A percentile compares a stretch with the other conserved stretches of the same genome.
These are phyloP conservation scores for Coprinopsis marcescibilis DNA, from an alignment of 768 basidiomycete species.

Conservation along the genomic window DNA sequence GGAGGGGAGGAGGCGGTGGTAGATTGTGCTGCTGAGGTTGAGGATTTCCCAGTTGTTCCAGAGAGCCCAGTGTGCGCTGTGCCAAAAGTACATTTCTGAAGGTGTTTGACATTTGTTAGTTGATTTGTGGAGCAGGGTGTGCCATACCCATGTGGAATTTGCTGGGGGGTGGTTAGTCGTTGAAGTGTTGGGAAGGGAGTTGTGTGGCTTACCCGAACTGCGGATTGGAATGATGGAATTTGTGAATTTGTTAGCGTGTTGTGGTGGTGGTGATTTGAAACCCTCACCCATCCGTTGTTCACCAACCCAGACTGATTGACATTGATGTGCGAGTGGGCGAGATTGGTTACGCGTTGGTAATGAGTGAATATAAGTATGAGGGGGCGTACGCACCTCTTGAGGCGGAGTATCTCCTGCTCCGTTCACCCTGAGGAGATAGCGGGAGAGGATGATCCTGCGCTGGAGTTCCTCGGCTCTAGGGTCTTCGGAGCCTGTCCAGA, in stretches of 20 bases:
- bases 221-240: too few species aligned
- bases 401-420: slow-evolving; percentile 51
- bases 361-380: too few species aligned
- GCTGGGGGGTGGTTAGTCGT: slow-evolving; percentile 23
- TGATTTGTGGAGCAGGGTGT: not conserved
- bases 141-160: slow-evolving; percentile 53
- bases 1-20: slow-evolving; percentile 40
- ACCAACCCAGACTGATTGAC: slow-evolving; percentile 44
- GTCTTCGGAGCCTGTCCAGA: slow-evolving; percentile 44
- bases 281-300: slow-evolving; percentile 50
- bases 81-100: slow-evolving; percentile 54
- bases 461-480: slow-evolving; percentile 49
- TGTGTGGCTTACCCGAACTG: slow-evolving; percentile 32
- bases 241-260: too few species aligned
- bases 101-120: not conserved
- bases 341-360: not conserved
- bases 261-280: too few species aligned
- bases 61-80: slow-evolving; percentile 51
- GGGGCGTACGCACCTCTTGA: slow-evolving; percentile 41
- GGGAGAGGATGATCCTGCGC: slow-evolving; percentile 48
- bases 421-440: slow-evolving; percentile 54
- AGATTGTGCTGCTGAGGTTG: slow-evolving; percentile 36
- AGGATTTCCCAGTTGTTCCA: slow-evolving; percentile 59
- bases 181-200: not conserved
- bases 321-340: too few species aligned